These are phyloP conservation scores for Aspergillus clavatus DNA, from an alignment of 2,329 filamentous ascomycete genomes.

Conservation along the genomic window DNA sequence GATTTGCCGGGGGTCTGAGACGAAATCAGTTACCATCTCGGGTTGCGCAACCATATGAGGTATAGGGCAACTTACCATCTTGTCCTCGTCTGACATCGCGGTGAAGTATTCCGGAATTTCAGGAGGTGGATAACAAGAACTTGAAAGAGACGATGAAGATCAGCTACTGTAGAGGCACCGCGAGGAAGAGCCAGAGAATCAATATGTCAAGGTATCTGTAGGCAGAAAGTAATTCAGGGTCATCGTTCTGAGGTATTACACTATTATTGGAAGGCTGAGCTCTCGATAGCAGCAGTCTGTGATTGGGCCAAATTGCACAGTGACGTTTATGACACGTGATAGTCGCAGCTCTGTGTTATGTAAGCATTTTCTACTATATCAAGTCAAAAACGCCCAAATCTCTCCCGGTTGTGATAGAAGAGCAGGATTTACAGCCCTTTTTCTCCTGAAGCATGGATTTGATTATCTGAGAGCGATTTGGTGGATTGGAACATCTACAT, in stretches of 20 bases:
- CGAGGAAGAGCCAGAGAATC: neutral
- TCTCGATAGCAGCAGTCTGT: constrained; percentile 8
- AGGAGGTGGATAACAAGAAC: neutral
- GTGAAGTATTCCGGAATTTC: neutral
- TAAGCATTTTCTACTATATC: neutral
- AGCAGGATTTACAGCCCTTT: neutral
- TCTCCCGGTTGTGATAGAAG: neutral
- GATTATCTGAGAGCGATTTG: neutral
- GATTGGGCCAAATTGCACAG: neutral
- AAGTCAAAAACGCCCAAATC: neutral
- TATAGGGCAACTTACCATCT: constrained; percentile 24
- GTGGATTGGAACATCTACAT: neutral
- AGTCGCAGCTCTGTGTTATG: neutral
- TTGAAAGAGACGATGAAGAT: neutral
- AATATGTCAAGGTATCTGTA: constrained; percentile 1
- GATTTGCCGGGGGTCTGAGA: constrained; percentile 36
- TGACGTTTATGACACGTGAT: constrained; percentile 7
- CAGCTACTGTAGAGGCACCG: neutral
- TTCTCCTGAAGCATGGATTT: neutral
- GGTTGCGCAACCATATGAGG: constrained; percentile 9
- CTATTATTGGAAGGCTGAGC: constrained; percentile 8
- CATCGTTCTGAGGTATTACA: too few species aligned
- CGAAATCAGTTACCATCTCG: constrained; percentile 12
- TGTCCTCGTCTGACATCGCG: constrained; percentile 37
- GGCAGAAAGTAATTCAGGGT: constrained; percentile 19